These are phyloP conservation scores for Stylosanthes scabra DNA, from an alignment of 331 rosid genomes.

Conservation along the genomic window DNA sequence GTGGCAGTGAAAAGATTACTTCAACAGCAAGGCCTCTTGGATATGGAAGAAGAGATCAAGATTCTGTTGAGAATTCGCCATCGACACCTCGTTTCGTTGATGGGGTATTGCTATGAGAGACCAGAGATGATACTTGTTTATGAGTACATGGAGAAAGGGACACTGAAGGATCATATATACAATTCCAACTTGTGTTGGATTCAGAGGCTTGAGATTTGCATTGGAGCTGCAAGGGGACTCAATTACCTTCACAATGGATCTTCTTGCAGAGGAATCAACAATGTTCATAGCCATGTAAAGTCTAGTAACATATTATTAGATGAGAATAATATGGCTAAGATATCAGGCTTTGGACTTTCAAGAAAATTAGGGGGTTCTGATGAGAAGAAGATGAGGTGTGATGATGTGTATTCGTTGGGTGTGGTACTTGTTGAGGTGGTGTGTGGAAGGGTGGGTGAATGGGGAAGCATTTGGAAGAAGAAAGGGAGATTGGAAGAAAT, in stretches of 20 bases:
- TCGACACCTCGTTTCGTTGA: conserved; percentile 51
- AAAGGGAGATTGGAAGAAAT: conserved; percentile 46
- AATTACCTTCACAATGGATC: conserved; percentile 61
- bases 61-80: conserved; percentile 55
- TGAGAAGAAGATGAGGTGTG: conserved; percentile 49
- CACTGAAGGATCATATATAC: conserved; percentile 51
- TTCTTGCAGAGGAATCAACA: not conserved
- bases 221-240: conserved; percentile 55
- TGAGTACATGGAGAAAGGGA: conserved; percentile 58
- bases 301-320: no score
- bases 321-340: no score
- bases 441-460: conserved; percentile 59
- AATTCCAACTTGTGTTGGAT: conserved; percentile 45
- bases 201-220: conserved; percentile 55
- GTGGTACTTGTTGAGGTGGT: conserved; percentile 80
- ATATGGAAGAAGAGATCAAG: conserved; percentile 39
- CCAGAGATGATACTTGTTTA: conserved; percentile 57
- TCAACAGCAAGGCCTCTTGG: no score
- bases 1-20: no score
- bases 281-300: no score
- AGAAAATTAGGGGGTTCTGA: no score
- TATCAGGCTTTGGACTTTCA: no score
- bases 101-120: conserved; percentile 57
- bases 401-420: conserved; percentile 77
- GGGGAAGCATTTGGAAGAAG: conserved; percentile 51